Evolutionary conservation across 1,284 basidiomycete species (phyloP).

Genomic region (Cryptococcus sp.): DNA sequence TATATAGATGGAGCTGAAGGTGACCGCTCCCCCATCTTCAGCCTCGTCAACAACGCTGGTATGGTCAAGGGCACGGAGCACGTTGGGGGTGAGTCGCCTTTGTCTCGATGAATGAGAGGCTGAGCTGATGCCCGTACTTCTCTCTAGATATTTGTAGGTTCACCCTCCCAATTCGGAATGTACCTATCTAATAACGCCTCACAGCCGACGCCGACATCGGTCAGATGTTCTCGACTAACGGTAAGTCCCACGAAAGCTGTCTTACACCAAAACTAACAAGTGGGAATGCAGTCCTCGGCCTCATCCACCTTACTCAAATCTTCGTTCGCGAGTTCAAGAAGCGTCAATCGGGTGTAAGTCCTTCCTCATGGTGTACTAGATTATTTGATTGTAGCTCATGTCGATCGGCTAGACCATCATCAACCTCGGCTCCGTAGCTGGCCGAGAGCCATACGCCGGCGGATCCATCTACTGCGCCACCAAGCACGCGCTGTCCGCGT

Average conservation of each 20-base stretch:
- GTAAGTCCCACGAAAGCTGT: constrained; percentile 19
- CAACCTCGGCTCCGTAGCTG: constrained; percentile 91
- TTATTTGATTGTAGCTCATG: neutral
- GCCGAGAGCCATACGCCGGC: constrained; percentile 85
- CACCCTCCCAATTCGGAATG: neutral
- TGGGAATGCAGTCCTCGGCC: constrained; percentile 34
- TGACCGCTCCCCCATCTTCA: constrained; percentile 5
- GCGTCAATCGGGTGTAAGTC: constrained; percentile 66
- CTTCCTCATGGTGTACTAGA: neutral
- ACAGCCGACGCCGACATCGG: constrained; percentile 46
- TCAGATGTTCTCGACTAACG: constrained; percentile 87
- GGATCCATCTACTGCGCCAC: constrained; percentile 60
- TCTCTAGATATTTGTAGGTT: constrained; percentile 37
- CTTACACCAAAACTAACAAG: neutral
- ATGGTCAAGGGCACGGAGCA: constrained; percentile 51
- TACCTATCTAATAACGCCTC: neutral
- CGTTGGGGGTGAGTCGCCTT: constrained; percentile 42
- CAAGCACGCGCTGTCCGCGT: constrained; percentile 74
- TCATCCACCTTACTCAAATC: constrained; percentile 49
- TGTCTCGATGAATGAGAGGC: neutral
- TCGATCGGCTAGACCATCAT: constrained; percentile 68
- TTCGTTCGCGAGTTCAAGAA: constrained; percentile 76
- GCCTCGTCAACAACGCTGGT: constrained; percentile 54
- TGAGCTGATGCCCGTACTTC: constrained; percentile 7
- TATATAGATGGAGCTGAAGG: neutral